phyloP scores from a whole-genome alignment of 352 stramenopile genomes.

The Phytophthora melonis region DNA sequence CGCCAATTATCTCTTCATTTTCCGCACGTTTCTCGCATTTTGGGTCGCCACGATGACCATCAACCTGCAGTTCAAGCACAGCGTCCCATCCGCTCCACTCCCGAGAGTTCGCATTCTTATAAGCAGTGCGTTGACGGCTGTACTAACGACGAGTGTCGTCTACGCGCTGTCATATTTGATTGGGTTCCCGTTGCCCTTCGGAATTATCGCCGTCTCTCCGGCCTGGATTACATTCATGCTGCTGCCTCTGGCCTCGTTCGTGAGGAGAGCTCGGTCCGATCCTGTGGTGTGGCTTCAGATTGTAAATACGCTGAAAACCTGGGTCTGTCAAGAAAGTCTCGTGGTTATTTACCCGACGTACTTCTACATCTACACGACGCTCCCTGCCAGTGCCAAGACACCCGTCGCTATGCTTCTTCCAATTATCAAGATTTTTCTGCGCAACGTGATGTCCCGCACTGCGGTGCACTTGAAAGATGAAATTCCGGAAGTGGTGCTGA shows the following conservation, averaged over 20 bases:
- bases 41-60: slow-evolving; percentile 34
- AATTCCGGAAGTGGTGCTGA: slow-evolving; percentile 40
- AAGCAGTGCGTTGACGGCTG: slow-evolving; percentile 11
- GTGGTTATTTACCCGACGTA: slow-evolving; percentile 43
- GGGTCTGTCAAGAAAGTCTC: slow-evolving; percentile 21
- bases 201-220: slow-evolving; percentile 32
- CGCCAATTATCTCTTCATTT: slow-evolving; percentile 24
- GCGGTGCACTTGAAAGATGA: slow-evolving; percentile 34
- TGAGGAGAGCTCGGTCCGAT: slow-evolving; percentile 20
- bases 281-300: slow-evolving; percentile 18
- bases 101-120: neutral
- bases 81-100: slow-evolving; percentile 29
- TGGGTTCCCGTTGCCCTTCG: slow-evolving; percentile 50
- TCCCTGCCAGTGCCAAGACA: slow-evolving; percentile 14
- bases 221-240: slow-evolving; percentile 23
- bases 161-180: slow-evolving; percentile 26
- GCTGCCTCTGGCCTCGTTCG: slow-evolving; percentile 7
- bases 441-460: slow-evolving; percentile 28
- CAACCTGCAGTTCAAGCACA: slow-evolving; percentile 32
- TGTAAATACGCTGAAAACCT: slow-evolving; percentile 25
- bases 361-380: slow-evolving; percentile 37
- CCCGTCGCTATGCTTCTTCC: slow-evolving; percentile 38
- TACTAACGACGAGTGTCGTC: slow-evolving; percentile 1
- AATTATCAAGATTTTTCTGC: slow-evolving; percentile 40
- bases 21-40: slow-evolving; percentile 25